Percentiles rank a stretch among this genome's conserved stretches.
Conservation (phyloP, 164 flowering plant genomes). For the Kalanchoe fedtschenkoi region DNA sequence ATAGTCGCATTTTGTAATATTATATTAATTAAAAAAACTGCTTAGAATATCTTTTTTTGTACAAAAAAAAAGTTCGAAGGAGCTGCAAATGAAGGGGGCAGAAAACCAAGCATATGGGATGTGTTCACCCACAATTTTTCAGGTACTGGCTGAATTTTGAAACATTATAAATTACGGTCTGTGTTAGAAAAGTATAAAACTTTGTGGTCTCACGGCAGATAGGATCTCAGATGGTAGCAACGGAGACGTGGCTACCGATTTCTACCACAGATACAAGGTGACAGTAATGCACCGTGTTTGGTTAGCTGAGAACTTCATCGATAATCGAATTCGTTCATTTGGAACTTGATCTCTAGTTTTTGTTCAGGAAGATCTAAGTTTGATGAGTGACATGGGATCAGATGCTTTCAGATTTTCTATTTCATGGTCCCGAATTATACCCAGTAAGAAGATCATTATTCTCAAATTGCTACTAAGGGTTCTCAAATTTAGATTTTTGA, state of each 20-base stretch:
- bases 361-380: background rate
- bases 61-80: background rate
- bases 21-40: too few relatives aligned
- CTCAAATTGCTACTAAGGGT: background rate
- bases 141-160: too few relatives aligned
- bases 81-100: conserved; percentile 4
- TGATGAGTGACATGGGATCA: conserved; percentile 5
- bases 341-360: background rate
- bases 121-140: conserved; percentile 3
- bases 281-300: too few relatives aligned
- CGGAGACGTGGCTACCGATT: conserved; percentile 2
- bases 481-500: background rate
- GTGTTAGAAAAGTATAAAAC: too few relatives aligned
- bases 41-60: background rate
- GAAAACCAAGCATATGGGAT: conserved; percentile 6
- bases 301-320: too few relatives aligned
- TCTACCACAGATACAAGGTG: conserved; percentile 1
- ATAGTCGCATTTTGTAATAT: too few relatives aligned
- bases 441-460: background rate
- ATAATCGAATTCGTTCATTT: too few relatives aligned
- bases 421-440: conserved; percentile 7
- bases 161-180: too few relatives aligned
- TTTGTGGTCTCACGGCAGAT: background rate
- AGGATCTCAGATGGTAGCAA: conserved; percentile 2
- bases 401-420: conserved; percentile 10